Evolutionary conservation across 164 flowering plant genomes (phyloP).

Genomic region (Nymphaea thermarum): DNA sequence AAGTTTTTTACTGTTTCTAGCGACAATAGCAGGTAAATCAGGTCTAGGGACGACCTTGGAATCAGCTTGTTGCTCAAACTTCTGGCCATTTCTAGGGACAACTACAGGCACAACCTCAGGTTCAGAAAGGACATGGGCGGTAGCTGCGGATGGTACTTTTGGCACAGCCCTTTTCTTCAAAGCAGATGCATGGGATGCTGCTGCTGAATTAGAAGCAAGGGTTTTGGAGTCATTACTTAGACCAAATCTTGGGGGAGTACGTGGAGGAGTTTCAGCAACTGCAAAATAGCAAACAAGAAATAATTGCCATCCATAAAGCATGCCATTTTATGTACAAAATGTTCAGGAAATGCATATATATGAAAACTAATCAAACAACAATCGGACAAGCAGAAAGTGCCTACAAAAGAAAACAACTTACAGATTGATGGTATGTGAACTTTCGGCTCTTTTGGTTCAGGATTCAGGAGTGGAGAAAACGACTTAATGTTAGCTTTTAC

Average conservation of each 20-base stretch:
- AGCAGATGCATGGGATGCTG: constrained; percentile 30
- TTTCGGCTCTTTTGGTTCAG: constrained; percentile 41
- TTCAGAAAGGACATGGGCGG: constrained; percentile 34
- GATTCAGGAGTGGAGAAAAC: constrained; percentile 49
- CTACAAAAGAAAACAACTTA: too few species aligned
- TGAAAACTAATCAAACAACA: too few species aligned
- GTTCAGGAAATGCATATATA: too few species aligned
- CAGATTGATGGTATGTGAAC: too few species aligned
- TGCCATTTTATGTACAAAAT: too few species aligned
- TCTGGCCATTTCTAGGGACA: constrained; percentile 16
- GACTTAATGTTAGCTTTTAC: constrained; percentile 51
- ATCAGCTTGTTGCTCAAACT: too few species aligned
- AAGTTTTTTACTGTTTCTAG: too few species aligned
- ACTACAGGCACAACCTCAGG: constrained; percentile 71
- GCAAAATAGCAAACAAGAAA: constrained; percentile 6
- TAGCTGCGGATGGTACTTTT: constrained; percentile 38
- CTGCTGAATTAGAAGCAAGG: constrained; percentile 18
- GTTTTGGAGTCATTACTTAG: constrained; percentile 31
- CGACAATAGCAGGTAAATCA: too few species aligned
- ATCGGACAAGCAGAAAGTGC: too few species aligned
- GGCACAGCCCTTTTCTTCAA: constrained; percentile 29
- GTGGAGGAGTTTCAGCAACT: constrained; percentile 61
- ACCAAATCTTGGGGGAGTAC: constrained; percentile 69
- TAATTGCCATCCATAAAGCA: too few species aligned
- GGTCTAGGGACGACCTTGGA: too few species aligned